Percentiles rank a stretch among this genome's conserved stretches.
Conservation (phyloP, 257 asterid genomes). For the Nicotiana obtusifolia region DNA sequence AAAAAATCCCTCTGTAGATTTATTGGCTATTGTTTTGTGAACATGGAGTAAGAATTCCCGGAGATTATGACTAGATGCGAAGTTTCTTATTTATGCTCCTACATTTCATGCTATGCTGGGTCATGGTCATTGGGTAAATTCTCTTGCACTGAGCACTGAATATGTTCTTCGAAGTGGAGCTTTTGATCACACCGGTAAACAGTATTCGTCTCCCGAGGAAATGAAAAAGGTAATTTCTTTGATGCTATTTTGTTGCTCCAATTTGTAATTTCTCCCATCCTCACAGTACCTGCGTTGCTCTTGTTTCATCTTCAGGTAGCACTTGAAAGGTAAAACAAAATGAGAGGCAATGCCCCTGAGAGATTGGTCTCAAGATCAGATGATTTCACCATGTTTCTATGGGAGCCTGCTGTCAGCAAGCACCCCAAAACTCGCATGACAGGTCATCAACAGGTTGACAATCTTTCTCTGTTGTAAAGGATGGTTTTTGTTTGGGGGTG, state of each 20-base stretch:
- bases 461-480: not conserved
- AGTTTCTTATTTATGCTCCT: conserved; percentile 7
- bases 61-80: not conserved
- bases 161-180: conserved; percentile 94
- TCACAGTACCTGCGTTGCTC: not conserved
- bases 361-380: conserved; percentile 95
- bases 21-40: not conserved
- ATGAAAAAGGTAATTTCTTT: conserved; percentile 60
- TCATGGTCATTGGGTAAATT: conserved; percentile 98
- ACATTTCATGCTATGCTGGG: conserved; percentile 44
- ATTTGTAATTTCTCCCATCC: not conserved
- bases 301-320: conserved; percentile 59
- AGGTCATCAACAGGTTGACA: conserved; percentile 89
- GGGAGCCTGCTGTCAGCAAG: conserved; percentile 86
- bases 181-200: conserved; percentile 73
- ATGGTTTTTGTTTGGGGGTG: not conserved
- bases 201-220: conserved; percentile 72
- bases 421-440: conserved; percentile 86
- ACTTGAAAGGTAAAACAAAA: conserved; percentile 72
- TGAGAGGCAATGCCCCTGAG: conserved; percentile 74
- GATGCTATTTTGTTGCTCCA: not conserved
- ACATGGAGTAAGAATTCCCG: not conserved
- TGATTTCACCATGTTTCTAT: conserved; percentile 89
- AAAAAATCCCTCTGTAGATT: too few relatives aligned
- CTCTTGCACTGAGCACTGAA: conserved; percentile 92